These are phyloP conservation scores for Zanthoxylum bungeanum DNA, from an alignment of 345 rosid genomes.

Conservation along the genomic window DNA sequence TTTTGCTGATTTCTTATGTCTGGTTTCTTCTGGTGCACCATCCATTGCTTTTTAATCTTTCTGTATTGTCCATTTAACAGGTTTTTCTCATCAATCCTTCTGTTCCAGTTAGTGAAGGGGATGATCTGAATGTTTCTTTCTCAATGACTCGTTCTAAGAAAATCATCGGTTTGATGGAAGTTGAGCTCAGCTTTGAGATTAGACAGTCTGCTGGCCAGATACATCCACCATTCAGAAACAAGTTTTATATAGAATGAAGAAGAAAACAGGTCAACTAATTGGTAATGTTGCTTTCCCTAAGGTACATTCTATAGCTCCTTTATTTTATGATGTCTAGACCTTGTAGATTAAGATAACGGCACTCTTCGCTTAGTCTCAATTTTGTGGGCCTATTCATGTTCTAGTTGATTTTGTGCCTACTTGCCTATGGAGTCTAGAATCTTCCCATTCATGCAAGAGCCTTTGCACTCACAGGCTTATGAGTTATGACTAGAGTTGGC, in stretches of 20 bases:
- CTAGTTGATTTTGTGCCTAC: neutral
- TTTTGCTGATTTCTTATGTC: neutral
- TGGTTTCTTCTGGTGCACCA: conserved; percentile 4
- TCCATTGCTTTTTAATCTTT: neutral
- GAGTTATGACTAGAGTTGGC: neutral
- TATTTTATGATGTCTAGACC: neutral
- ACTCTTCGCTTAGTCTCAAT: neutral
- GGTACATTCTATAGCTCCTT: conserved; percentile 15
- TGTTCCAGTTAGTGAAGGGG: conserved; percentile 47
- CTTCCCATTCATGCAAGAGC: neutral
- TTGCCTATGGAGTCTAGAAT: neutral
- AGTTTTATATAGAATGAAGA: conserved; percentile 71
- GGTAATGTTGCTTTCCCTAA: neutral
- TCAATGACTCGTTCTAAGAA: conserved; percentile 76
- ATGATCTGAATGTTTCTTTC: conserved; percentile 54
- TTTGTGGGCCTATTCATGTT: neutral
- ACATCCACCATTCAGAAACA: conserved; percentile 48
- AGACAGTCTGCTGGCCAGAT: conserved; percentile 48
- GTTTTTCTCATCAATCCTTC: conserved; percentile 71
- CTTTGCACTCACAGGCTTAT: neutral
- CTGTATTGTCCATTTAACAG: conserved; percentile 34
- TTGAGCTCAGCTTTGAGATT: conserved; percentile 65
- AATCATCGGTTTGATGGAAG: conserved; percentile 87
- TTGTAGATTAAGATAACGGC: neutral
- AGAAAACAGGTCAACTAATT: conserved; percentile 8